Conservation (phyloP, 2,329 filamentous ascomycete species). For the Simplicillium aogashimaense region DNA sequence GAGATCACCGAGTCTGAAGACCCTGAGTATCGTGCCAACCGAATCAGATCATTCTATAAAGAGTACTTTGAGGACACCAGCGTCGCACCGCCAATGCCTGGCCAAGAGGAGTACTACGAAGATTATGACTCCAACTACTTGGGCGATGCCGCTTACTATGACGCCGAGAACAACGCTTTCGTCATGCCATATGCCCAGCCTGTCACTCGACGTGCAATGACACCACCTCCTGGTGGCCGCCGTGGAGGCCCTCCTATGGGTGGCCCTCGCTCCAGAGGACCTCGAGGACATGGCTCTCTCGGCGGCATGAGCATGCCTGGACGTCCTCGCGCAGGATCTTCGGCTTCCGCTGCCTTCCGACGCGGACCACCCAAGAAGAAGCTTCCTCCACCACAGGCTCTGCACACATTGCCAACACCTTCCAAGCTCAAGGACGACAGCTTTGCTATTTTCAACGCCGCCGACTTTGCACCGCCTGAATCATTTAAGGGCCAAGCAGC, state of each 20-base stretch:
- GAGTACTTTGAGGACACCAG: conserved; percentile 93
- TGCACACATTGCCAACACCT: conserved; percentile 75
- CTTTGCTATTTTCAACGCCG: conserved; percentile 55
- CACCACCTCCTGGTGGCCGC: conserved; percentile 63
- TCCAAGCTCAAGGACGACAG: conserved; percentile 75
- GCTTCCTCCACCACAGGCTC: conserved; percentile 59
- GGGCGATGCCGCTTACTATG: conserved; percentile 57
- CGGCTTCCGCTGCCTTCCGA: conserved; percentile 25
- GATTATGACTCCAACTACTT: conserved; percentile 65
- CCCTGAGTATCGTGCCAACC: conserved; percentile 87
- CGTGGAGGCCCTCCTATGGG: conserved; percentile 34
- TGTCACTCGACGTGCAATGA: conserved; percentile 86
- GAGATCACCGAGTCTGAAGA: conserved; percentile 74
- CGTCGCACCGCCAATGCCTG: conserved; percentile 26
- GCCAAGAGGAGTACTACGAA: conserved; percentile 51
- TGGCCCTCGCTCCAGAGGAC: conserved; percentile 29
- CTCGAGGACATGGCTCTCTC: conserved; percentile 17
- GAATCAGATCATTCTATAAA: conserved; percentile 98
- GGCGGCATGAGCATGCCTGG: conserved; percentile 8
- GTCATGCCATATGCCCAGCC: conserved; percentile 79
- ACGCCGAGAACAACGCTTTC: conserved; percentile 59
- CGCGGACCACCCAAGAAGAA: conserved; percentile 32
- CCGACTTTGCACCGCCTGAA: conserved; percentile 80
- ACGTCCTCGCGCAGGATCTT: conserved; percentile 43
- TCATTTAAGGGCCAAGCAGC: conserved; percentile 55